A percentile compares a stretch with the other conserved stretches of the same genome.
These are phyloP conservation scores for Tulasnella sp. DNA, from an alignment of 768 basidiomycete species.

Conservation along the genomic window DNA sequence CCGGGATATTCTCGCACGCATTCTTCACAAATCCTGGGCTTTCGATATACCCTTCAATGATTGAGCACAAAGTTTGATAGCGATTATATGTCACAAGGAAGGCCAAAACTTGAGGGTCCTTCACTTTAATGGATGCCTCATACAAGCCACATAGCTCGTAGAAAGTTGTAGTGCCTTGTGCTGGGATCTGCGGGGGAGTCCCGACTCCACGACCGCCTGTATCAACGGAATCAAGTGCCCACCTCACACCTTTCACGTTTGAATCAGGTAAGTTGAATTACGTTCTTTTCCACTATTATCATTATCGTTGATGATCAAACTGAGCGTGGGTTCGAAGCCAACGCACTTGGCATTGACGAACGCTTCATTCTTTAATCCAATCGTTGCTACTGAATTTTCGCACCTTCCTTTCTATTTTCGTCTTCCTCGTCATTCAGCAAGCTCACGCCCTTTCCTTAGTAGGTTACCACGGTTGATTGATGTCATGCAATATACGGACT, in stretches of 20 bases:
- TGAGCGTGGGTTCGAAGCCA: neutral
- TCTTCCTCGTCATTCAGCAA: neutral
- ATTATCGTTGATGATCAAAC: slow-evolving; percentile 1
- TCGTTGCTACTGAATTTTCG: neutral
- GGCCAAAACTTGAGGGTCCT: no score
- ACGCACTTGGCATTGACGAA: neutral
- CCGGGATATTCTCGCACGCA: neutral
- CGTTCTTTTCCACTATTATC: neutral
- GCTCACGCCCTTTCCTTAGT: no score
- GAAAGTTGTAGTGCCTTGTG: no score
- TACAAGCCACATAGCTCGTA: neutral
- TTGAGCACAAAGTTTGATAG: neutral
- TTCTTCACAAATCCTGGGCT: neutral
- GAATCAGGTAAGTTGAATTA: no score
- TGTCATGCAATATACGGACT: neutral
- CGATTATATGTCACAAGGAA: neutral
- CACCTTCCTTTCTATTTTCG: neutral
- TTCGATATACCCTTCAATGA: neutral
- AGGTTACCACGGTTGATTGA: neutral
- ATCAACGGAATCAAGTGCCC: neutral
- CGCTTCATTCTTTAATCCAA: neutral
- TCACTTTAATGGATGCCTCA: neutral
- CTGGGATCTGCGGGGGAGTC: no score
- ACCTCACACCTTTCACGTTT: no score
- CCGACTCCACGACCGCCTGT: slow-evolving; percentile 8